phyloP scores from a whole-genome alignment of 495 filamentous ascomycete genomes.

The Darksidea phi region DNA sequence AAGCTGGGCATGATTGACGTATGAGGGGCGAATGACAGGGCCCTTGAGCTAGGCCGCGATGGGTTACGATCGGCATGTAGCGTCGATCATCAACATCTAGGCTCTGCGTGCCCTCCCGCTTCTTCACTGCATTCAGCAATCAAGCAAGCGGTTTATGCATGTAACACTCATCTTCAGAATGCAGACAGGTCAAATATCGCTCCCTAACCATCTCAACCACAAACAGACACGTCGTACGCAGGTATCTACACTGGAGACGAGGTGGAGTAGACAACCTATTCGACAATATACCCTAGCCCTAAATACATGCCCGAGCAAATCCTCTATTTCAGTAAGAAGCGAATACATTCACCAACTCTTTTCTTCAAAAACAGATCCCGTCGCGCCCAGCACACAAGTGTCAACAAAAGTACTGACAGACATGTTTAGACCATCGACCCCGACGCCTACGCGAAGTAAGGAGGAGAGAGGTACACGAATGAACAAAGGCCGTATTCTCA shows the following conservation, averaged over 20 bases:
- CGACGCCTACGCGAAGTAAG: not conserved
- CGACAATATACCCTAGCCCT: constrained; percentile 26
- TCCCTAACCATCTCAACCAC: constrained; percentile 4
- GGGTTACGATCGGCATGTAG: constrained; percentile 12
- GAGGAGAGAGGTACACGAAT: constrained; percentile 2
- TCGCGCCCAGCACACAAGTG: not conserved
- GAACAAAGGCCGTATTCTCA: constrained; percentile 6
- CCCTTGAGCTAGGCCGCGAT: constrained; percentile 7
- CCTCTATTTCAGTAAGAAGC: constrained; percentile 24
- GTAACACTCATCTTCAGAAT: not conserved
- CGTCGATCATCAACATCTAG: constrained; percentile 7
- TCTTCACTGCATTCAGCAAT: not conserved
- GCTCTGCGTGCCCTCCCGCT: not conserved
- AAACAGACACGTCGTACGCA: constrained; percentile 2
- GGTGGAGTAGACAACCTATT: constrained; percentile 1
- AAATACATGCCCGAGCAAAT: constrained; percentile 30
- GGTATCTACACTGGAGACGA: too few relatives aligned
- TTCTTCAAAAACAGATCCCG: constrained; percentile 11
- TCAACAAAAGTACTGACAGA: constrained; percentile 3
- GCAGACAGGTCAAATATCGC: not conserved
- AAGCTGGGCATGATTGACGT: constrained; percentile 17
- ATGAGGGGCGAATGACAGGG: constrained; percentile 26
- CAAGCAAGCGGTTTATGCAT: not conserved
- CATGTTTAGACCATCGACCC: constrained; percentile 1
- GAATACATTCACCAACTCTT: constrained; percentile 7